Conservation (phyloP, 2,329 filamentous ascomycete species). For the Chaetomiaceae sp. region DNA sequence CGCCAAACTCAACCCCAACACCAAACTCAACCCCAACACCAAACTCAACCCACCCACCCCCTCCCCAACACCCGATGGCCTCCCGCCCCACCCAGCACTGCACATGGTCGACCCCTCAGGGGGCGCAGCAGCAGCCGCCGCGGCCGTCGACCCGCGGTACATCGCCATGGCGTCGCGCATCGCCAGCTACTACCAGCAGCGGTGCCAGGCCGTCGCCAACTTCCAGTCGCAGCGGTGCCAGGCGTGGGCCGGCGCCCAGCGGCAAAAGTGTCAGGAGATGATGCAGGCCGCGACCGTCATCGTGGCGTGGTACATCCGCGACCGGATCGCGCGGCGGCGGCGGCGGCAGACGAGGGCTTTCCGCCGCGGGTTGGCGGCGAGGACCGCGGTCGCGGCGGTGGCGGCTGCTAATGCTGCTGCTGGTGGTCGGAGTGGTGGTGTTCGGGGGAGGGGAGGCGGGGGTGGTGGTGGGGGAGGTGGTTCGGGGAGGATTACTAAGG, state of each 20-base stretch:
- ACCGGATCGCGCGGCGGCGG: slow-evolving; percentile 41
- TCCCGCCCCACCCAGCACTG: too few relatives aligned
- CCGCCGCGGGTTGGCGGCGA: slow-evolving; percentile 35
- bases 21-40: not conserved
- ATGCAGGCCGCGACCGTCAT: slow-evolving; percentile 46
- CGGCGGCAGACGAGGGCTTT: slow-evolving; percentile 39
- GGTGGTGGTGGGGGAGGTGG: slow-evolving; percentile 7
- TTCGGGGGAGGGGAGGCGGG: slow-evolving; percentile 1
- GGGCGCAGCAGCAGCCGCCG: slow-evolving; percentile 9
- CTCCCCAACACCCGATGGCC: too few relatives aligned
- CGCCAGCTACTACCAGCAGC: slow-evolving; percentile 45
- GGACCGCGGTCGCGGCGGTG: slow-evolving; percentile 16
- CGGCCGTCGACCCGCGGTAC: slow-evolving; percentile 37
- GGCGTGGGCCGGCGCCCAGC: slow-evolving; percentile 43
- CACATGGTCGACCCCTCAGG: not conserved
- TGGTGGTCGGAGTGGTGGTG: slow-evolving; percentile 7
- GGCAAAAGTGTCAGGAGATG: slow-evolving; percentile 45
- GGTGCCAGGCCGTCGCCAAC: slow-evolving; percentile 42
- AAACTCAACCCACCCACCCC: too few relatives aligned
- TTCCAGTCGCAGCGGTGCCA: slow-evolving; percentile 45
- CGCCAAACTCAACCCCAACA: not conserved
- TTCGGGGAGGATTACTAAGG: slow-evolving; percentile 30
- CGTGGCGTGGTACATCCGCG: slow-evolving; percentile 46
- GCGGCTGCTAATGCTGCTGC: not conserved
- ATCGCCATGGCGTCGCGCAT: slow-evolving; percentile 44